Percentiles rank a stretch among this genome's conserved stretches.
Evolutionary conservation across 2,329 filamentous ascomycete species (phyloP).

Genomic region (Sclerotiophoma versabilis): DNA sequence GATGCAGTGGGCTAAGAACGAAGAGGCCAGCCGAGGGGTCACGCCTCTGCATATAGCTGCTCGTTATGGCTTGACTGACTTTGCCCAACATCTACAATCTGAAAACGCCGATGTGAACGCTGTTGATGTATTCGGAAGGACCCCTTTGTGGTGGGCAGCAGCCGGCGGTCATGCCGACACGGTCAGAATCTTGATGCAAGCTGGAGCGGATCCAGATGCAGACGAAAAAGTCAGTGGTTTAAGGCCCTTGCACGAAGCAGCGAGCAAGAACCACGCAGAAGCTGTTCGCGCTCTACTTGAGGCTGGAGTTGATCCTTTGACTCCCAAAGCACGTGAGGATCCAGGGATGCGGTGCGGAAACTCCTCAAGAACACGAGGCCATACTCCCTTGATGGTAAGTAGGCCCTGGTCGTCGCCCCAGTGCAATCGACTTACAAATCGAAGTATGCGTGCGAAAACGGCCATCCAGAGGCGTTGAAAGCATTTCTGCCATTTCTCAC

Average conservation of each 20-base stretch:
- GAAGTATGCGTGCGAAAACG: slow-evolving; percentile 20
- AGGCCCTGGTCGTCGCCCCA: neutral
- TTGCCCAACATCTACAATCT: neutral
- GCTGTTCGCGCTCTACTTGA: slow-evolving; percentile 36
- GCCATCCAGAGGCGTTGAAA: slow-evolving; percentile 16
- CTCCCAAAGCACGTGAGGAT: slow-evolving; percentile 24
- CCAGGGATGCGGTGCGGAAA: neutral
- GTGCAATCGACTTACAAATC: neutral
- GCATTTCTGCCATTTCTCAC: slow-evolving; percentile 20
- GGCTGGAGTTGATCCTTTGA: slow-evolving; percentile 47
- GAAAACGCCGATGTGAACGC: slow-evolving; percentile 2
- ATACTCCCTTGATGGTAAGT: neutral
- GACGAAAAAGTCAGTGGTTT: slow-evolving; percentile 24
- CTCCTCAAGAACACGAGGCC: neutral
- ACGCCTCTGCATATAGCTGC: slow-evolving; percentile 20
- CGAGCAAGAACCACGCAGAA: slow-evolving; percentile 35
- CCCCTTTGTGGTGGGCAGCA: slow-evolving; percentile 14
- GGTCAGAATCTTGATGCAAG: slow-evolving; percentile 12
- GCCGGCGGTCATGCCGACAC: neutral
- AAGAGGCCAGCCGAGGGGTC: neutral
- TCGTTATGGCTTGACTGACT: slow-evolving; percentile 8
- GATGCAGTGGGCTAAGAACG: slow-evolving; percentile 3
- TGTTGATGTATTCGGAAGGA: slow-evolving; percentile 16
- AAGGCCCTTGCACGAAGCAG: slow-evolving; percentile 49
- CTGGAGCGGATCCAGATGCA: slow-evolving; percentile 35